These are phyloP conservation scores for Xylaria sp. DNA, from an alignment of 2,329 filamentous ascomycete genomes.

Conservation along the genomic window DNA sequence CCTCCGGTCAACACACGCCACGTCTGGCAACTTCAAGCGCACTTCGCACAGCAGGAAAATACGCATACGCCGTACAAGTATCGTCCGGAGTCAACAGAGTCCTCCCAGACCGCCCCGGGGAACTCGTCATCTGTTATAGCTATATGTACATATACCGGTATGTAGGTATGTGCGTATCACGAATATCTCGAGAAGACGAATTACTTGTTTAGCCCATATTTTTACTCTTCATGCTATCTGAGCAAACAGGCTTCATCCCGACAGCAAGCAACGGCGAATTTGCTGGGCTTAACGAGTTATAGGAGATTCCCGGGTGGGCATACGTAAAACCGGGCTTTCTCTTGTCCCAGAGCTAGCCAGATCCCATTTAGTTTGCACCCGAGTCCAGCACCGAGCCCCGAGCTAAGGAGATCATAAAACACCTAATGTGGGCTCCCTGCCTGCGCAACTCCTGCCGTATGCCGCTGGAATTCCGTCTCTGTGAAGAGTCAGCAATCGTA, in stretches of 20 bases:
- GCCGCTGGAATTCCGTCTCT: background rate
- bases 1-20: background rate
- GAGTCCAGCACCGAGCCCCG: constrained; percentile 16
- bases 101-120: background rate
- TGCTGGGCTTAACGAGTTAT: background rate
- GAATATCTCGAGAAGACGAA: background rate
- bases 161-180: background rate
- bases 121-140: background rate
- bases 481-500: constrained; percentile 26
- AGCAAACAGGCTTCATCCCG: background rate
- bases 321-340: background rate
- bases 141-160: background rate
- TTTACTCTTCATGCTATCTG: constrained; percentile 14
- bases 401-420: background rate
- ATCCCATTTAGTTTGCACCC: constrained; percentile 13
- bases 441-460: background rate
- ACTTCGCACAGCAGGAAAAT: background rate
- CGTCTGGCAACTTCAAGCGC: background rate
- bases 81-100: background rate
- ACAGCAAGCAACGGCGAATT: background rate
- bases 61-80: constrained; percentile 13
- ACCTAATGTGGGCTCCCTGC: constrained; percentile 13
- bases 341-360: background rate
- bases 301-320: background rate
- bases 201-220: background rate